Evolutionary conservation across 495 filamentous ascomycete species (phyloP).

Genomic region (Penicillium parvum): DNA sequence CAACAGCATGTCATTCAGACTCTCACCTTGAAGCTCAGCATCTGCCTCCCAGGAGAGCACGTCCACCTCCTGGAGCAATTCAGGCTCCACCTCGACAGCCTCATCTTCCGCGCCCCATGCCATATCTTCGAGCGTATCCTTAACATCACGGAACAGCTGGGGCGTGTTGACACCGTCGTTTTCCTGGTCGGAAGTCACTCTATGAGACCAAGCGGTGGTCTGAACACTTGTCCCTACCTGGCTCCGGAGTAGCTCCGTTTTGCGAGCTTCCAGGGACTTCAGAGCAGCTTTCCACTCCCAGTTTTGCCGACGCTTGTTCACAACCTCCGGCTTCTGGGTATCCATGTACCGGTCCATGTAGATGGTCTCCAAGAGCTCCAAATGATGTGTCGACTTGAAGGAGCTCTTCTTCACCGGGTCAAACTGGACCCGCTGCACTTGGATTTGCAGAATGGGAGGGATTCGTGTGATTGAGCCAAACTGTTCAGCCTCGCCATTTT

Average conservation of each 20-base stretch:
- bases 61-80: constrained; percentile 29
- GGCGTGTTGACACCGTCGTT: constrained; percentile 31
- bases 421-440: constrained; percentile 75
- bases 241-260: constrained; percentile 41
- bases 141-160: constrained; percentile 28
- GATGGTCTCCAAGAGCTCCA: constrained; percentile 69
- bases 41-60: constrained; percentile 29
- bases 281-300: constrained; percentile 74
- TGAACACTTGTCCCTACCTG: constrained; percentile 30
- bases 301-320: constrained; percentile 56
- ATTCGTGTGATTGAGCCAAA: constrained; percentile 71
- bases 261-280: constrained; percentile 47
- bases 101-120: constrained; percentile 24
- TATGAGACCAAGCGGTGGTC: neutral
- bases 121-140: constrained; percentile 30
- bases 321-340: constrained; percentile 51
- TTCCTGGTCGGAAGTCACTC: constrained; percentile 28
- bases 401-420: constrained; percentile 54
- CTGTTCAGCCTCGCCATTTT: constrained; percentile 56
- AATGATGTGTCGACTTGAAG: constrained; percentile 73
- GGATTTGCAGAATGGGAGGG: constrained; percentile 83
- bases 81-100: constrained; percentile 25
- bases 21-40: constrained; percentile 38
- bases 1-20: neutral
- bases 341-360: constrained; percentile 92